Conservation (phyloP, 2,329 filamentous ascomycete species). For the Aspergillus latus region DNA sequence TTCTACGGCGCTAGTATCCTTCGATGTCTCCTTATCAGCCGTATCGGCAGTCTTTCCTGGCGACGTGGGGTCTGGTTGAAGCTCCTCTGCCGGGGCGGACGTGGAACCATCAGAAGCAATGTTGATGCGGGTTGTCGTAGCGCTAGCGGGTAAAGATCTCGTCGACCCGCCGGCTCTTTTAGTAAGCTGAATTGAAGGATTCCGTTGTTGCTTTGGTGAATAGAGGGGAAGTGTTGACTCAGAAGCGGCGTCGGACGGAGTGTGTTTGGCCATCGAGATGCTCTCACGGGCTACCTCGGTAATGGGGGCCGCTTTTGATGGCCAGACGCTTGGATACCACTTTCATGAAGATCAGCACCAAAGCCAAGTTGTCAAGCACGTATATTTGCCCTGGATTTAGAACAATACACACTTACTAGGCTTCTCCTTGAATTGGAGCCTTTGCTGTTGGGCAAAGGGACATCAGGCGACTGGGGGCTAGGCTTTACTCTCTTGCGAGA, state of each 20-base stretch:
- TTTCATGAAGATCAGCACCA: slow-evolving; percentile 25
- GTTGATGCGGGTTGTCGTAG: slow-evolving; percentile 47
- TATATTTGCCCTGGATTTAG: not conserved
- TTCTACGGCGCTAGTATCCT: slow-evolving; percentile 15
- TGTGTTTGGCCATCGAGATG: slow-evolving; percentile 45
- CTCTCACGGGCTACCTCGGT: slow-evolving; percentile 53
- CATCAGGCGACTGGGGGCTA: slow-evolving; percentile 33
- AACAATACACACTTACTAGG: slow-evolving; percentile 29
- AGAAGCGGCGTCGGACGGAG: slow-evolving; percentile 35
- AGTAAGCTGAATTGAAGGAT: slow-evolving; percentile 44
- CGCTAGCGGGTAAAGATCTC: slow-evolving; percentile 47
- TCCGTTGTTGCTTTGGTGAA: slow-evolving; percentile 27
- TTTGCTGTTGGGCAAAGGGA: slow-evolving; percentile 21
- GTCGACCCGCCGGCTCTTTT: slow-evolving; percentile 41
- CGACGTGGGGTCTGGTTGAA: slow-evolving; percentile 17
- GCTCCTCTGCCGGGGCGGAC: slow-evolving; percentile 29
- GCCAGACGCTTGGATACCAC: slow-evolving; percentile 51
- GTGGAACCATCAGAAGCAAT: slow-evolving; percentile 44
- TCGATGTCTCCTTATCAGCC: slow-evolving; percentile 21
- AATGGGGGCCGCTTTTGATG: slow-evolving; percentile 49
- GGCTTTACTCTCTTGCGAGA: slow-evolving; percentile 47
- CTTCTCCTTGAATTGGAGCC: slow-evolving; percentile 26
- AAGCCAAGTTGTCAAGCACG: too few species aligned
- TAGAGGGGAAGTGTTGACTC: slow-evolving; percentile 33
- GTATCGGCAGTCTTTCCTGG: slow-evolving; percentile 19